Evolutionary conservation across 1,139 yeast species (phyloP).

Genomic region (Candida frijolesensis): DNA sequence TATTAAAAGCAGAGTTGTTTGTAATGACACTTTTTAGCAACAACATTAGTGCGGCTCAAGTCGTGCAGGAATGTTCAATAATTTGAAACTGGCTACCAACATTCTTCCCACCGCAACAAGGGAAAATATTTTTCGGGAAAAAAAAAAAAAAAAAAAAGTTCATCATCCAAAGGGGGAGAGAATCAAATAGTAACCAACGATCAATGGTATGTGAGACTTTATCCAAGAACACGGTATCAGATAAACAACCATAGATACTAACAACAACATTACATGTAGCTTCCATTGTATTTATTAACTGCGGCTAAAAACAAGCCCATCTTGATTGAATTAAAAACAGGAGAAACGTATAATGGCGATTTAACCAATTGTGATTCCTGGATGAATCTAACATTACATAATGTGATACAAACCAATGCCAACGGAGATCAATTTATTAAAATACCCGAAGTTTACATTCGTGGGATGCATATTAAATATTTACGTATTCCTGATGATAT

Average conservation of each 20-base stretch:
- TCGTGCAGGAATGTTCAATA: no score
- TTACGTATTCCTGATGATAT: slow-evolving; percentile 54
- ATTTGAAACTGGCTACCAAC: no score
- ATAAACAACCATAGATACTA: background rate
- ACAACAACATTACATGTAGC: slow-evolving; percentile 34
- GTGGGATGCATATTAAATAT: slow-evolving; percentile 72
- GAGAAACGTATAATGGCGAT: slow-evolving; percentile 86
- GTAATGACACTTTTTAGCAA: no score
- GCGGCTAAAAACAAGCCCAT: slow-evolving; percentile 90
- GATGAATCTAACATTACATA: slow-evolving; percentile 88
- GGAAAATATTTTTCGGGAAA: no score
- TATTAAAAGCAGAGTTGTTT: no score
- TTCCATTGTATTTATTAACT: slow-evolving; percentile 86
- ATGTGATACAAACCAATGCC: slow-evolving; percentile 75
- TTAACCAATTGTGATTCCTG: slow-evolving; percentile 87
- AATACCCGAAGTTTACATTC: slow-evolving; percentile 76
- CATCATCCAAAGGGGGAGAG: no score
- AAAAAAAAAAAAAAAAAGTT: no score
- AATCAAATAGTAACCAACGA: no score
- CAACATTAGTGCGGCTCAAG: no score
- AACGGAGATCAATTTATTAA: slow-evolving; percentile 69
- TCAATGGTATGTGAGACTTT: no score
- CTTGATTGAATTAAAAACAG: slow-evolving; percentile 88
- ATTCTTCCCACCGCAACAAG: no score
- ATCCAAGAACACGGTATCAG: no score